phyloP scores from a whole-genome alignment of 768 basidiomycete species.

The Scleroderma citrinum region DNA sequence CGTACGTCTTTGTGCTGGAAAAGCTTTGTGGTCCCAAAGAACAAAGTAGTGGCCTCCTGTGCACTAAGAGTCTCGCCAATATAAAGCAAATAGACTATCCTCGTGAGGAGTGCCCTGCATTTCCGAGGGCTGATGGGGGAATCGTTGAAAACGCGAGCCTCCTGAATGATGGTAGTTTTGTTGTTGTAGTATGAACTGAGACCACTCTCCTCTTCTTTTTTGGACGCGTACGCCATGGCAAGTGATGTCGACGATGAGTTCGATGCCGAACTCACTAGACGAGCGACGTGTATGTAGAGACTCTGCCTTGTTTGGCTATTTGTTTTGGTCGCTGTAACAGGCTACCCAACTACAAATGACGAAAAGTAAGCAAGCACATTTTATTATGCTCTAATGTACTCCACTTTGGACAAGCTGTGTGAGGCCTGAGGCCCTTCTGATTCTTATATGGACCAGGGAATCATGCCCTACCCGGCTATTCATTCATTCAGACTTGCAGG shows the following conservation, averaged over 20 bases:
- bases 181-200: slow-evolving; percentile 93
- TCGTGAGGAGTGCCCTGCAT: slow-evolving; percentile 91
- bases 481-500: too few relatives aligned
- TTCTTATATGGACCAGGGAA: neutral
- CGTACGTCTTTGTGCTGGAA: slow-evolving; percentile 99
- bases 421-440: neutral
- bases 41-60: slow-evolving; percentile 95
- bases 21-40: slow-evolving; percentile 98
- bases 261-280: slow-evolving; percentile 8
- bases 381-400: too few relatives aligned
- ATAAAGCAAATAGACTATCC: slow-evolving; percentile 95
- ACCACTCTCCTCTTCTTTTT: slow-evolving; percentile 95
- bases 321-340: slow-evolving; percentile 14
- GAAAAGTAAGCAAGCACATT: too few relatives aligned
- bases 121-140: slow-evolving; percentile 97
- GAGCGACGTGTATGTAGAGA: slow-evolving; percentile 23
- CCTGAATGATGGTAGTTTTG: slow-evolving; percentile 97
- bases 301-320: slow-evolving; percentile 8
- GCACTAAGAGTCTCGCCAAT: slow-evolving; percentile 92
- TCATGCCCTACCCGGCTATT: too few relatives aligned
- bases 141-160: slow-evolving; percentile 98
- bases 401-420: too few relatives aligned
- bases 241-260: slow-evolving; percentile 31
- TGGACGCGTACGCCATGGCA: slow-evolving; percentile 74
- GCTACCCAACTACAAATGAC: neutral